phyloP scores from a whole-genome alignment of 148 eudicot genomes.

The Rhododendron molle region DNA sequence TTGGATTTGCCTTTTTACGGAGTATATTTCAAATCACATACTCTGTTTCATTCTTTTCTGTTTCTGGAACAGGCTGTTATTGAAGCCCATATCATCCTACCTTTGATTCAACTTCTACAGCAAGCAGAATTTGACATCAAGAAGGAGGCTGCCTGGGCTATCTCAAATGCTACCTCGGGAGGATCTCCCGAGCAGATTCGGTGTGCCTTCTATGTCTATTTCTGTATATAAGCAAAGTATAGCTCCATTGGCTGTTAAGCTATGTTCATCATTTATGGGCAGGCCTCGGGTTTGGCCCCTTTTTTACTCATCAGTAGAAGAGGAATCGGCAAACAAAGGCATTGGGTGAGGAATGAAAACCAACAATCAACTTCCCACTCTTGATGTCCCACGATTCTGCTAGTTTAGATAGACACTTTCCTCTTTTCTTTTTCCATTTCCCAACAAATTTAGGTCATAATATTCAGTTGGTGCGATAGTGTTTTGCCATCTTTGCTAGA shows the following conservation, averaged over 20 bases:
- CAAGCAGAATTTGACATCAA: constrained; percentile 4
- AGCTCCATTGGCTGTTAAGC: background rate
- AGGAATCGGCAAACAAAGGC: no score
- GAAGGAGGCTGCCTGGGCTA: constrained; percentile 10
- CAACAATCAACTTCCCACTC: background rate
- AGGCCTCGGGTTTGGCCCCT: background rate
- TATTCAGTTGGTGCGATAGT: background rate
- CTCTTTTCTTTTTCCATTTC: background rate
- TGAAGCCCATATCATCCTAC: background rate
- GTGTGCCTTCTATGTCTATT: constrained; percentile 24
- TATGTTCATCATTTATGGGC: background rate
- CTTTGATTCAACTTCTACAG: background rate
- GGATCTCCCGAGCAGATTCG: constrained; percentile 14
- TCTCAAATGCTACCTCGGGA: constrained; percentile 6
- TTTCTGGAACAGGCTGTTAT: constrained; percentile 4
- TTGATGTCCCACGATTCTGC: background rate
- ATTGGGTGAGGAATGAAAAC: no score
- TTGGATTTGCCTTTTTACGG: background rate
- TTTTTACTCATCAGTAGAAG: background rate
- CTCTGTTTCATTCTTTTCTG: background rate
- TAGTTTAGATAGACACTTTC: background rate
- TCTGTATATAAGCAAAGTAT: background rate
- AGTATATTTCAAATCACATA: background rate
- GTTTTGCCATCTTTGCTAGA: background rate
- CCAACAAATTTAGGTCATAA: background rate